Evolutionary conservation across 2,329 filamentous ascomycete species (phyloP), one percentile per base, ranked within the genome.

Genomic region (Cladobotryum protrusum): DNA sequence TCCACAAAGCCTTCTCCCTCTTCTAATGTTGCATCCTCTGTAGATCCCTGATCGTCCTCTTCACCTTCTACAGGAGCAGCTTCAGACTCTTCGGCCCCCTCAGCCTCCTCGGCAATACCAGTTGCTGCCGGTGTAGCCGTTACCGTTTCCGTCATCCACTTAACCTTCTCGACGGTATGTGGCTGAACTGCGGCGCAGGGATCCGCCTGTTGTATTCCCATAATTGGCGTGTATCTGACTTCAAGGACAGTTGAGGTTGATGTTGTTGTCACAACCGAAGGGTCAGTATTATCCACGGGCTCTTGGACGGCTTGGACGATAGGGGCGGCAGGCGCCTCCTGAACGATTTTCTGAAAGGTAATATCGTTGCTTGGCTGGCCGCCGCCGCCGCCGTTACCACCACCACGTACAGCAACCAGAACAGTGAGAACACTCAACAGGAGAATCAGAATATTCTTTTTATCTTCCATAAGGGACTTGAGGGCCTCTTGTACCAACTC

Each of bases 381-480:
- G 13, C 40, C 40, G 40, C 40, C 8, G 11, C 34, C 13, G 12
- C 19, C 42, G 18, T 15, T 20, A 18, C 51, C 52, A 36, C 61
- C 52, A 52, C 67, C 52, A 45, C 66, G 56, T 12, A 76, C 46
- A 1, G 77, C 75, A 9, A 83, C 67, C 24, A 79, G 49, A 13
- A 82, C 56, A 2, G 82, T 72, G n/a, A 84, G 60, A 2, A 78
- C 51, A 48, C 76, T 74, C 45, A 85, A 66, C 0, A 78, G 58
- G 5, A 71, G 67, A 20, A 85, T 83, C n/a, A 73, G 66, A 9
- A 83, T 61, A 49, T 84, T 85, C 66, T 77, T 82, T 50, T 72
- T 72, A 56, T 85, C 81, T 43, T 75, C 72, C 57, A 84, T 59
- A 15, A 79, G 62, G 7, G 84, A 75, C 32, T 73, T 71, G 45